These are phyloP conservation scores for Tricholomella constricta DNA, from an alignment of 768 basidiomycete genomes.

Conservation along the genomic window DNA sequence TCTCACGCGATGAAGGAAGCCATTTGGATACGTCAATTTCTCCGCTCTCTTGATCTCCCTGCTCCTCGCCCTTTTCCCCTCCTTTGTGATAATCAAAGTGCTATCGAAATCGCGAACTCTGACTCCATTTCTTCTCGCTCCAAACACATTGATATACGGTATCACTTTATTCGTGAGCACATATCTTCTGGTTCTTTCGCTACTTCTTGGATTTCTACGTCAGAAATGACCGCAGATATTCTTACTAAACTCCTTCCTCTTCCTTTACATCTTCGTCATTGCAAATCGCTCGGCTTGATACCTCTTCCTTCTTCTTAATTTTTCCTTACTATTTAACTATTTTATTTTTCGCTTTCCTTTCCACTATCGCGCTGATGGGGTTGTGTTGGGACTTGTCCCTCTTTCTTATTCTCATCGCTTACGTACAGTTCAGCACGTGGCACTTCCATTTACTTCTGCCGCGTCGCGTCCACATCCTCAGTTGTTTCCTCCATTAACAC, in stretches of 20 bases:
- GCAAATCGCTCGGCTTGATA: conserved; percentile 14
- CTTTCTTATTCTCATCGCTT: not conserved
- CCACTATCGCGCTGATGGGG: not conserved
- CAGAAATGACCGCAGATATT: too few species aligned
- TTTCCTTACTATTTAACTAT: not conserved
- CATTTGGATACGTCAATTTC: too few species aligned
- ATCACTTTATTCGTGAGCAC: too few species aligned
- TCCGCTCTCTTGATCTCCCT: too few species aligned
- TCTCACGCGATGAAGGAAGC: not conserved
- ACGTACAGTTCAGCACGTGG: not conserved
- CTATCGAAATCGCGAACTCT: too few species aligned
- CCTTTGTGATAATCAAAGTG: conserved; percentile 26
- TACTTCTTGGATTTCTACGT: too few species aligned
- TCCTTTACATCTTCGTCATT: conserved; percentile 20
- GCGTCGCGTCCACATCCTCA: not conserved
- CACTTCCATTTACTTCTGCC: not conserved
- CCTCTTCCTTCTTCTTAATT: not conserved
- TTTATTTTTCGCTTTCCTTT: not conserved
- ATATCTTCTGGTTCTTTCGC: too few species aligned
- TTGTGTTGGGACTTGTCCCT: too few species aligned
- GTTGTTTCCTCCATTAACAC: too few species aligned
- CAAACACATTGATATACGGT: conserved; percentile 19
- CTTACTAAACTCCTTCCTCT: too few species aligned
- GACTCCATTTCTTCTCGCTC: conserved; percentile 28
- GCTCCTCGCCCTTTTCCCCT: conserved; percentile 24